Base-by-base conservation (phyloP, 108 stramenopile genomes). In the Bacterosira constricta region DNA sequence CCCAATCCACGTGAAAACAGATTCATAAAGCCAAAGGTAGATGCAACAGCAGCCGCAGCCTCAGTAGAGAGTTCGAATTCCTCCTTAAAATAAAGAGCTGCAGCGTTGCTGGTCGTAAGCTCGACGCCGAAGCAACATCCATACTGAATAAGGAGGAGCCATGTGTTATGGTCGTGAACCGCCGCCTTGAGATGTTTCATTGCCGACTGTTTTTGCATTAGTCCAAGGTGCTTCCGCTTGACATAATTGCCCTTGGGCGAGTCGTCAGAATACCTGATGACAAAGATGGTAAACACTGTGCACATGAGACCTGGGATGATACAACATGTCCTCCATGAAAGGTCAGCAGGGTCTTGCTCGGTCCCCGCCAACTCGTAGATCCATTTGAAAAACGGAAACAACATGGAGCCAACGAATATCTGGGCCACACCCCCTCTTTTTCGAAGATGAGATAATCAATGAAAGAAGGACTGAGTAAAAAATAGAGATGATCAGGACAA, bases 61-160 rank as follows among this genome's bases (percentile, higher is more conserved):
- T 84, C 91, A n/a, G 85, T 85, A 9, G 75, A 78, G n/a, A 86
- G 74, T 46, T 83, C 84, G 55, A 92, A 92, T 44, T 86, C 69
- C 79, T 94, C 90, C 39, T 75, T 61, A 44, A 96, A 96, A 76
- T 94, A 96, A 0, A 89, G 60, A 29, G 92, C 86, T 4, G 86
- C 77, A 21, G 79, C 85, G 32, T 56, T 56, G 27, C 0, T 85
- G 64, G 91, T 84, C 15, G 90, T 92, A 15, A 96, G 56, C 62
- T 96, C 95, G 1, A 90, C 89, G 11, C 95, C 95, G 52, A 96
- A 94, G 38, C 93, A 94, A 35, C 86, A 90, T n/a, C 86, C 93
- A 68, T 96, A 96, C 66, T 93, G 91, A 15, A 90, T 25, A 50
- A 79, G 56, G 53, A 96, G 72, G 27, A 92, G 15, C 93, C 93